Evolutionary conservation across 1,284 basidiomycete species (phyloP).

Genomic region (Macrocybe sp.): DNA sequence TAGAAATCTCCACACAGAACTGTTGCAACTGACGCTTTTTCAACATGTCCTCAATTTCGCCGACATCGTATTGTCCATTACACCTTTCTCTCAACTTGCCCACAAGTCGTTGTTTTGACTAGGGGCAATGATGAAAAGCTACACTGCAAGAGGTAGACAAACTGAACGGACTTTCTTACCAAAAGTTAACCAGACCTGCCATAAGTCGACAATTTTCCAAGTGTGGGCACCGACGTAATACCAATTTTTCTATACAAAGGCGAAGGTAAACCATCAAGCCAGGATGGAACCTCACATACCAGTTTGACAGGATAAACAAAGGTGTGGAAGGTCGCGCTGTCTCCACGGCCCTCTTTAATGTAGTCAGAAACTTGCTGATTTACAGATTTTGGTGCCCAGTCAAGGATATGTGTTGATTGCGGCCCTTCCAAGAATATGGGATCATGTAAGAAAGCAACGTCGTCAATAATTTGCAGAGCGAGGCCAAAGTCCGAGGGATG

Average conservation of each 20-base stretch:
- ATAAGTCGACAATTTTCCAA: constrained; percentile 28
- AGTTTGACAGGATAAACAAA: constrained; percentile 40
- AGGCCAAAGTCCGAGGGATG: constrained; percentile 28
- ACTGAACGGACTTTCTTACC: constrained; percentile 25
- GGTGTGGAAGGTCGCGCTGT: constrained; percentile 35
- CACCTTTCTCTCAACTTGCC: constrained; percentile 29
- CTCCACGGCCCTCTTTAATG: constrained; percentile 22
- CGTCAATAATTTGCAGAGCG: constrained; percentile 28
- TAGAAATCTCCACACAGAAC: constrained; percentile 35
- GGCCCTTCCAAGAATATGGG: constrained; percentile 47
- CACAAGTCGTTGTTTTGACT: constrained; percentile 31
- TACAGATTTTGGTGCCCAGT: constrained; percentile 38
- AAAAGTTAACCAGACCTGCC: constrained; percentile 32
- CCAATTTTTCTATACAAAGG: constrained; percentile 32
- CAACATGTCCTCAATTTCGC: constrained; percentile 27
- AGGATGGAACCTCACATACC: constrained; percentile 23
- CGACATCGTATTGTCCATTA: constrained; percentile 20
- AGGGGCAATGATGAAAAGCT: constrained; percentile 1
- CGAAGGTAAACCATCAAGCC: constrained; percentile 4
- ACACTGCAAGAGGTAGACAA: not conserved
- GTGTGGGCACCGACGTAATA: constrained; percentile 40
- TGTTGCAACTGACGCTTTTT: constrained; percentile 31
- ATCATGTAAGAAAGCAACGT: constrained; percentile 45
- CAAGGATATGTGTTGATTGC: constrained; percentile 39
- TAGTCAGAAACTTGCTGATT: constrained; percentile 29